Conservation (phyloP, 495 filamentous ascomycete species). For the Penicillium ochrochloron region DNA sequence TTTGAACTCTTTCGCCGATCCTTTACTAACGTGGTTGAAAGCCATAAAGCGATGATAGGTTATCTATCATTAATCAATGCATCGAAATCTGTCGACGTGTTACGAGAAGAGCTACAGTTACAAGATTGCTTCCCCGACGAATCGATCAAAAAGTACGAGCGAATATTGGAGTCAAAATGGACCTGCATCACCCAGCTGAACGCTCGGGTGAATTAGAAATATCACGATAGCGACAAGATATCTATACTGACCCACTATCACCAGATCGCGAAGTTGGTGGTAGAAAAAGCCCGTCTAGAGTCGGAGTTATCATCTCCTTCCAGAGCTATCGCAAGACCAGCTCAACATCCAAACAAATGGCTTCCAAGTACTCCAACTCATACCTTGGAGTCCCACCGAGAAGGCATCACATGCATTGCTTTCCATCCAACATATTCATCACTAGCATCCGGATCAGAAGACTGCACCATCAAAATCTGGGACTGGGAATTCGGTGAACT, state of each 20-base stretch:
- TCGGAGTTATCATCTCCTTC: constrained; percentile 6
- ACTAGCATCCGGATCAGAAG: constrained; percentile 90
- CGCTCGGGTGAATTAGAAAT: neutral
- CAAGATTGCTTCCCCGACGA: neutral
- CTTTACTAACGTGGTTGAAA: neutral
- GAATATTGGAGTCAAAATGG: constrained; percentile 17
- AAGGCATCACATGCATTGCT: constrained; percentile 82
- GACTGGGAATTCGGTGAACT: constrained; percentile 96
- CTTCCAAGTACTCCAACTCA: constrained; percentile 50
- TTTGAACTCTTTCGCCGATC: neutral
- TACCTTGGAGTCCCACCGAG: constrained; percentile 82
- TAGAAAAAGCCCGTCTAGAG: neutral
- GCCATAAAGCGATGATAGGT: constrained; percentile 23
- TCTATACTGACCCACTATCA: neutral
- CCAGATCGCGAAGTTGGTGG: constrained; percentile 10
- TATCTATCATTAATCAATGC: constrained; percentile 15
- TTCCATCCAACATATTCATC: constrained; percentile 95
- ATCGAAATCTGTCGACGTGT: neutral
- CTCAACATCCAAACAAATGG: constrained; percentile 7
- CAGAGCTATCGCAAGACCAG: neutral
- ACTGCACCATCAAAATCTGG: constrained; percentile 96
- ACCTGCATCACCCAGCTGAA: constrained; percentile 3
- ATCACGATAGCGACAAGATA: neutral
- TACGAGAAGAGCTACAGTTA: constrained; percentile 13
- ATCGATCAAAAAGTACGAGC: constrained; percentile 4